Conservation (phyloP, 1,284 basidiomycete genomes). For the Singerocomus rubriflavus region DNA sequence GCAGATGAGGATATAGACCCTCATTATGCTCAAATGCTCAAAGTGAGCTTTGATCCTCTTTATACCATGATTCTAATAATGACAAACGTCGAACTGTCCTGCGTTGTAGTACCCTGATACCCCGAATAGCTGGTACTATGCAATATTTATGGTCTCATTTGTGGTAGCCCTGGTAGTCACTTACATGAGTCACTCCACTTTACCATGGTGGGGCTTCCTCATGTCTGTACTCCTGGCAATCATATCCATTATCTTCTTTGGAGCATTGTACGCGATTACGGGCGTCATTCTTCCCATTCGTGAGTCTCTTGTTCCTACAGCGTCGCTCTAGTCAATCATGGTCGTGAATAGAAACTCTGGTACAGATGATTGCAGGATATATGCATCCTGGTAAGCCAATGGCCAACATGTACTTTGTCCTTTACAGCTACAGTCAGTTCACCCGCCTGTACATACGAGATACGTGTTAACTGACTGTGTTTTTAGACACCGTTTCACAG, state of each 20-base stretch:
- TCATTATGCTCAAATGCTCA: slow-evolving; percentile 54
- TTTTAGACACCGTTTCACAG: slow-evolving; percentile 42
- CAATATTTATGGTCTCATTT: slow-evolving; percentile 38
- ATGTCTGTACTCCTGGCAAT: slow-evolving; percentile 40
- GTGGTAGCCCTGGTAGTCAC: slow-evolving; percentile 43
- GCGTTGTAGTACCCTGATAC: slow-evolving; percentile 42
- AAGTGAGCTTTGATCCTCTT: slow-evolving; percentile 28
- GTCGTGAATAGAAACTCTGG: slow-evolving; percentile 28
- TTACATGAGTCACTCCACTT: slow-evolving; percentile 48
- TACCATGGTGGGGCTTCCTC: slow-evolving; percentile 49
- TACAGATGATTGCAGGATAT: slow-evolving; percentile 61
- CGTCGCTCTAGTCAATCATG: not conserved
- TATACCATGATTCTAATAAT: not conserved
- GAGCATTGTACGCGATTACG: slow-evolving; percentile 50
- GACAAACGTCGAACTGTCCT: not conserved
- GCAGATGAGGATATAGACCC: slow-evolving; percentile 42
- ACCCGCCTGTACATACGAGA: not conserved
- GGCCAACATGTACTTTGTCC: slow-evolving; percentile 58
- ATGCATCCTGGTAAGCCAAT: slow-evolving; percentile 58
- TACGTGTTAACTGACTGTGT: not conserved
- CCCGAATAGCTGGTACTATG: slow-evolving; percentile 47
- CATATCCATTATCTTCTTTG: slow-evolving; percentile 47
- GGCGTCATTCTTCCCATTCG: slow-evolving; percentile 49
- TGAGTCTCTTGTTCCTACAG: slow-evolving; percentile 17
- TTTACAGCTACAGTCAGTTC: slow-evolving; percentile 45